Evolutionary conservation across 2,329 filamentous ascomycete species (phyloP), one percentile per base, ranked within the genome.

Genomic region (Xylariaceae sp.): DNA sequence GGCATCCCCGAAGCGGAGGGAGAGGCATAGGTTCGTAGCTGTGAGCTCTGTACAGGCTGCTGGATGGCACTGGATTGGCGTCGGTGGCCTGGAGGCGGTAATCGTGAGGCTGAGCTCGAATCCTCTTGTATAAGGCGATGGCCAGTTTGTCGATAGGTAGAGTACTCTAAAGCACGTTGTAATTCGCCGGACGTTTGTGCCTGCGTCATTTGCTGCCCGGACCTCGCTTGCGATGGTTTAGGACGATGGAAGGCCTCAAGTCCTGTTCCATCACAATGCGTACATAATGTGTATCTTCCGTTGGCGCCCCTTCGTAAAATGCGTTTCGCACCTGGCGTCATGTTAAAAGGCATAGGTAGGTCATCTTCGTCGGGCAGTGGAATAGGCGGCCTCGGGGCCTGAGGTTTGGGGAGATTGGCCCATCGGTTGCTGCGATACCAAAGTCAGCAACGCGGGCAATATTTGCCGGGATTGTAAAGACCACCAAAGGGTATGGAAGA

Each of bases 341-440:
- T 4, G n/a, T 29, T 43, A 20, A 20, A 10, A 3, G 32, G 32
- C 3, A 20, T 13, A 3, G 32, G 32, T 8, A 20, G 15, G 26
- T 2, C 5, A 40, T 49, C 26, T 23, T 9, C 16, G 13, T 33
- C n/a, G 26, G 35, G 4, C 13, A 21, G 24, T 4, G 18, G 24
- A 26, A 33, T n/a, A 7, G 32, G 30, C 3, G 26, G 32, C 8
- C 29, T 13, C 15, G 27, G 10, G 26, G 18, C 36, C 23, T 26
- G 33, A 23, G 23, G 37, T 13, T 26, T 45, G 8, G 50, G 15
- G n/a, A 52, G 24, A 18, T 49, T 50, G 4, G 40, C 33, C 27
- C 27, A 33, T 21, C 48, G 36, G 30, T 56, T 52, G 1, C 53
- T 56, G 18, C 13, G 26, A 3, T 4, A 9, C 2, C 30, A 2